Conservation (phyloP, 495 filamentous ascomycete species). For the Xanthoparmelia taractica region DNA sequence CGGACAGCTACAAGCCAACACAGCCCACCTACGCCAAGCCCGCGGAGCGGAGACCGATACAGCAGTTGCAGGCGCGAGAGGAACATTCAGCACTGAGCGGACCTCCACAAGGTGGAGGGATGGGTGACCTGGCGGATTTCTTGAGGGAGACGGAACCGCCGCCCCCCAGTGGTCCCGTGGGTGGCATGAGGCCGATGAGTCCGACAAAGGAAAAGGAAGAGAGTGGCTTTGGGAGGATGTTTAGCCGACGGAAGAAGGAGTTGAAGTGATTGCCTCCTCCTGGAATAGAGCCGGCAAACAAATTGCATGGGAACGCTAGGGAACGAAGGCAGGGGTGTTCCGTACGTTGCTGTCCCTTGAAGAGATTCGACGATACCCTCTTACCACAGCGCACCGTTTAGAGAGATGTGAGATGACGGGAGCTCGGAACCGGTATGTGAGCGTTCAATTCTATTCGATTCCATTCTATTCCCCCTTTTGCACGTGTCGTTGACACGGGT, state of each 20-base stretch:
- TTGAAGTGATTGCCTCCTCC: not conserved
- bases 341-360: not conserved
- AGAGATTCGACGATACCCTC: not conserved
- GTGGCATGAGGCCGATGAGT: slow-evolving; percentile 12
- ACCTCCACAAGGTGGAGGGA: slow-evolving; percentile 38
- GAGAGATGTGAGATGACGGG: not conserved
- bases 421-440: not conserved
- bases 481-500: not conserved
- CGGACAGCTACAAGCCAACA: slow-evolving; percentile 22
- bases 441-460: not conserved
- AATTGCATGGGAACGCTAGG: not conserved
- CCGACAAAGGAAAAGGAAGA: slow-evolving; percentile 17
- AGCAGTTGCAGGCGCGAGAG: slow-evolving; percentile 34
- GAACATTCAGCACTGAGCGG: slow-evolving; percentile 25
- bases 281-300: not conserved
- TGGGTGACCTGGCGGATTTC: slow-evolving; percentile 73
- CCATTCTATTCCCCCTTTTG: no score
- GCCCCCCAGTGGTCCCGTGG: slow-evolving; percentile 27
- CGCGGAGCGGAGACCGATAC: slow-evolving; percentile 30
- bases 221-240: slow-evolving; percentile 17
- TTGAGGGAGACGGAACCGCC: slow-evolving; percentile 71
- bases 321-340: not conserved
- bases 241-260: slow-evolving; percentile 15
- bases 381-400: not conserved
- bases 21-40: slow-evolving; percentile 38